phyloP scores from a whole-genome alignment of 257 asterid genomes.

The Datura wrightii region DNA sequence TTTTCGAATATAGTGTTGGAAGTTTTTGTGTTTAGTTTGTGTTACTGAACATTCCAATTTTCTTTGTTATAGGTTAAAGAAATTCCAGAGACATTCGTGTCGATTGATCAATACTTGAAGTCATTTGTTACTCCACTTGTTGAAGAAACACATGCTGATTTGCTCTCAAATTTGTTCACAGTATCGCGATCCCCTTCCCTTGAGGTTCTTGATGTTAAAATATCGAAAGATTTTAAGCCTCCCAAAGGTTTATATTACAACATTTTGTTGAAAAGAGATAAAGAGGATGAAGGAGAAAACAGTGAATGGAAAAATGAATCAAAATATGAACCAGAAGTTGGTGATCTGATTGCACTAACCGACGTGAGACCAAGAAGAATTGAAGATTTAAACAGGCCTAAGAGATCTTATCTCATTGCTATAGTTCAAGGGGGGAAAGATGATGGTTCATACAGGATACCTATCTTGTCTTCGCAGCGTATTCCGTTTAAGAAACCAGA shows the following conservation, averaged over 20 bases:
- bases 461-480: slow-evolving; percentile 42
- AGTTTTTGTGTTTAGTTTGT: too few relatives aligned
- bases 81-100: slow-evolving; percentile 46
- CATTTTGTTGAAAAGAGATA: slow-evolving; percentile 26
- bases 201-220: slow-evolving; percentile 34
- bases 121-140: slow-evolving; percentile 49
- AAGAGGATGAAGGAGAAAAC: neutral
- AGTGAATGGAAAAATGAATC: slow-evolving; percentile 14
- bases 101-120: slow-evolving; percentile 39
- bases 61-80: slow-evolving; percentile 38
- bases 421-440: slow-evolving; percentile 32
- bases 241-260: slow-evolving; percentile 35
- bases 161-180: slow-evolving; percentile 44
- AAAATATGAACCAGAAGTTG: slow-evolving; percentile 45
- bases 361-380: slow-evolving; percentile 48
- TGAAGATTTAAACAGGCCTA: slow-evolving; percentile 47
- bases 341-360: slow-evolving; percentile 50
- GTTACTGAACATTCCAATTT: too few relatives aligned
- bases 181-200: slow-evolving; percentile 40
- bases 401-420: slow-evolving; percentile 44
- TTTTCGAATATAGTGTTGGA: too few relatives aligned
- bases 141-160: slow-evolving; percentile 65
- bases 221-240: neutral
- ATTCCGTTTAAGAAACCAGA: neutral
- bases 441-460: slow-evolving; percentile 11